Conservation (phyloP, 2,329 filamentous ascomycete genomes). For the Stagonosporopsis rhizophila region DNA sequence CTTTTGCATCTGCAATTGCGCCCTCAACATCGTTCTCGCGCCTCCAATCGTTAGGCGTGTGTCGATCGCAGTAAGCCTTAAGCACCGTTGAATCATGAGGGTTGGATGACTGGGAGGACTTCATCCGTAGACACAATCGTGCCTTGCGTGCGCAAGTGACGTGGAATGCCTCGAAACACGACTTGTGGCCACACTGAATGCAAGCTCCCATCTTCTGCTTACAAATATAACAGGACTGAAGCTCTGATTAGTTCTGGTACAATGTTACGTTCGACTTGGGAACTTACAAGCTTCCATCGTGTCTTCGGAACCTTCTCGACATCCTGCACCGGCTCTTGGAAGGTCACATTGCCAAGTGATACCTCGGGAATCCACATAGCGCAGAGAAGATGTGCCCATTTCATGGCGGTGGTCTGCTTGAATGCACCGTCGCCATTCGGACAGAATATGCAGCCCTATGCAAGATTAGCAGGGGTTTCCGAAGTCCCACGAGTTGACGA, state of each 20-base stretch:
- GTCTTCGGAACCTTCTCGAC: conserved; percentile 96
- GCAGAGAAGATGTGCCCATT: conserved; percentile 96
- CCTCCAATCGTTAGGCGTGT: conserved; percentile 88
- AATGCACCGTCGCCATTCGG: conserved; percentile 97
- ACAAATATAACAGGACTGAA: conserved; percentile 86
- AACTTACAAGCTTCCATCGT: conserved; percentile 77
- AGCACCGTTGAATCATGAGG: conserved; percentile 82
- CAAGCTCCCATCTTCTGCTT: conserved; percentile 97
- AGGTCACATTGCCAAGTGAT: conserved; percentile 90
- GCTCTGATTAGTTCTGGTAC: conserved; percentile 21
- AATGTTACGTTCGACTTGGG: neutral
- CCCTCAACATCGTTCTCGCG: conserved; percentile 82
- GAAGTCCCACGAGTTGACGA: conserved; percentile 1
- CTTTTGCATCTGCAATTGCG: conserved; percentile 82
- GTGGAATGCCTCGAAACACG: conserved; percentile 96
- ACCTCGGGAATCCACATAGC: conserved; percentile 99
- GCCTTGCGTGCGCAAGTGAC: conserved; percentile 92
- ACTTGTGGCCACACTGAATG: conserved; percentile 97
- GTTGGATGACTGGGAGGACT: conserved; percentile 80
- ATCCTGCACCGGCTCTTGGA: conserved; percentile 98
- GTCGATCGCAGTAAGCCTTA: conserved; percentile 95
- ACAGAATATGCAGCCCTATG: conserved; percentile 83
- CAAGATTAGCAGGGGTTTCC: conserved; percentile 26
- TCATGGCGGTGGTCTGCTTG: conserved; percentile 95
- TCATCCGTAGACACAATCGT: conserved; percentile 93